These are phyloP conservation scores for Serendipita indica DNA, from an alignment of 768 basidiomycete genomes.

Conservation along the genomic window DNA sequence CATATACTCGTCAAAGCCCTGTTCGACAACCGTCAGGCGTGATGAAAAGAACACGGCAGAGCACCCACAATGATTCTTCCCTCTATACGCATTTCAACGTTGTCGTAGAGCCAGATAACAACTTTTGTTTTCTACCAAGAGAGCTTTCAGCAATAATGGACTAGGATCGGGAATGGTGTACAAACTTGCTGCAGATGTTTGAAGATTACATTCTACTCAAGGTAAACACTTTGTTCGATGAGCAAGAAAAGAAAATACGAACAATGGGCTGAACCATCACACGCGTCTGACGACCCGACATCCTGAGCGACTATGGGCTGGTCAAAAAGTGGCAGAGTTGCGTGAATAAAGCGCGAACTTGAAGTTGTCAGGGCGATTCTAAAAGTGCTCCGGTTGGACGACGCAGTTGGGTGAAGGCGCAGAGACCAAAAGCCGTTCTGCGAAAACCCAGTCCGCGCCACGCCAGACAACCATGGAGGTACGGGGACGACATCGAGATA, in stretches of 20 bases:
- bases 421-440: background rate
- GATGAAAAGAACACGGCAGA: constrained; percentile 14
- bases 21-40: background rate
- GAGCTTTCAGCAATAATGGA: constrained; percentile 9
- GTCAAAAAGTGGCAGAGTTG: background rate
- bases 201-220: constrained; percentile 91
- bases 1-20: constrained; percentile 99
- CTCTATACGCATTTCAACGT: constrained; percentile 91
- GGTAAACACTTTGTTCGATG: background rate
- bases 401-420: background rate
- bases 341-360: background rate
- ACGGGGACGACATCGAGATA: background rate
- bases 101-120: constrained; percentile 92
- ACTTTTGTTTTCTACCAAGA: constrained; percentile 57
- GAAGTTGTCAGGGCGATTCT: background rate
- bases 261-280: constrained; percentile 99
- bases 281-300: constrained; percentile 87
- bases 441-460: background rate
- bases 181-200: constrained; percentile 83
- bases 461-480: constrained; percentile 7
- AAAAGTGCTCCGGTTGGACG: background rate
- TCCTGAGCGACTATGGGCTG: constrained; percentile 30
- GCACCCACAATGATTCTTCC: constrained; percentile 83
- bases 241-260: constrained; percentile 23
- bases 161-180: constrained; percentile 9